Evolutionary conservation across 2,329 filamentous ascomycete genomes (phyloP), one percentile per base, ranked within the genome.

Genomic region (Penicillium sp.): DNA sequence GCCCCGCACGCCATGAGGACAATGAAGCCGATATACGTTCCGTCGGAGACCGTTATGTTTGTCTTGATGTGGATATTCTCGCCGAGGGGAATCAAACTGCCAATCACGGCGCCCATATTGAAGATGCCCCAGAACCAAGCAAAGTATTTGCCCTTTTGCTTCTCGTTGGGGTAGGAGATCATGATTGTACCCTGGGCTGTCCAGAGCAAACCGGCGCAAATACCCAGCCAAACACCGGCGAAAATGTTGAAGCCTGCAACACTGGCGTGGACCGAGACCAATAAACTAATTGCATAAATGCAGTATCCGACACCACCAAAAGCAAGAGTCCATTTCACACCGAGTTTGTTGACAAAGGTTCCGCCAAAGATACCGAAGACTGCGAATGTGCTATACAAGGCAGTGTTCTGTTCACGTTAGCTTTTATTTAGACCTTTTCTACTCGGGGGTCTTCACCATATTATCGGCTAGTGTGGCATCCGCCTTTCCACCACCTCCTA

Each of bases 111-210:
- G 58, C 89, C 89, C 49, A 89, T 70, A 72, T 95, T 95, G 79
- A 95, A 95, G 63, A 95, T 92, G 70, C 88, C 83, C 90, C 90
- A 95, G 73, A 95, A 95, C 77, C 82, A 84, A 52, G 87, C 87
- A 66, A 95, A 93, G 70, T 89, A 95, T 49, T 83, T 81, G 32
- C 90, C 90, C 77, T 95, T 95, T 54, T 81, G 79, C 31, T 80
- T 69, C 72, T 95, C 90, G 10, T 80, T 75, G 1, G 89, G 89
- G 67, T 95, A 95, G 15, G 86, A 83, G 81, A 95, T 90, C 72
- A 77, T 76, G 47, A 77, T 69, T 2, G 72, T 66, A 9, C 74
- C 74, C 53, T 77, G 73, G 0, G 73, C 73, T 31, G 67, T 68
- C 75, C 75, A 77, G 20, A 77, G 60, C 40, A 75, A 63, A 46